These are phyloP conservation scores for Epichloe scottii DNA, from an alignment of 2,329 filamentous ascomycete genomes.

Conservation along the genomic window DNA sequence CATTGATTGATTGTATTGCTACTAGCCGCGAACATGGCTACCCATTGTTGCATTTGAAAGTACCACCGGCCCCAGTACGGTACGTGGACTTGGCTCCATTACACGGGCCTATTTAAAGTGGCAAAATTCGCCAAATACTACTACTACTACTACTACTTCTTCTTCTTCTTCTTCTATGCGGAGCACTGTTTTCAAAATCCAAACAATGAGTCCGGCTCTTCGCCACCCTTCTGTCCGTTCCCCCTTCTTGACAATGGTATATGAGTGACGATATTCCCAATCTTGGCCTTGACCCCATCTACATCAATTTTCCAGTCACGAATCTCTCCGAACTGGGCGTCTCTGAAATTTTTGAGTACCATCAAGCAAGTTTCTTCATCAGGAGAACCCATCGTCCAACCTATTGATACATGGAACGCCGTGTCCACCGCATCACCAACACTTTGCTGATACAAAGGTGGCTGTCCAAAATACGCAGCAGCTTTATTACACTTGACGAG, in stretches of 20 bases:
- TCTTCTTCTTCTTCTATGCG: no score
- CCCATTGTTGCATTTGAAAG: no score
- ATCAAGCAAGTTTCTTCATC: constrained; percentile 23
- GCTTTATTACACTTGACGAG: constrained; percentile 55
- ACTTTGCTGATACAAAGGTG: constrained; percentile 49
- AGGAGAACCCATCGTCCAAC: constrained; percentile 58
- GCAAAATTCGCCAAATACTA: no score
- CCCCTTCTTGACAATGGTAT: constrained; percentile 22
- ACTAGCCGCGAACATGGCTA: no score
- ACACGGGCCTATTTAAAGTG: no score
- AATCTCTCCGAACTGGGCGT: constrained; percentile 18
- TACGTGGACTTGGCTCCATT: no score
- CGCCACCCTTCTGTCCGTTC: not conserved
- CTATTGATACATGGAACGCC: constrained; percentile 80
- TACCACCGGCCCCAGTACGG: no score
- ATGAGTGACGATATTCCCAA: constrained; percentile 55
- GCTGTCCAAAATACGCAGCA: constrained; percentile 49
- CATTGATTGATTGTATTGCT: not conserved
- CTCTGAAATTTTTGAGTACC: constrained; percentile 14
- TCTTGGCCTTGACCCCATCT: constrained; percentile 56
- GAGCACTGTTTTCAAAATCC: not conserved
- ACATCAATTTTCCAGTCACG: constrained; percentile 38
- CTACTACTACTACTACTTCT: no score
- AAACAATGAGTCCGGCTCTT: constrained; percentile 7
- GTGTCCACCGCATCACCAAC: constrained; percentile 13